Evolutionary conservation across 345 rosid genomes (phyloP), one percentile per base, ranked within the genome.

Genomic region (Pugionium dolabratum): DNA sequence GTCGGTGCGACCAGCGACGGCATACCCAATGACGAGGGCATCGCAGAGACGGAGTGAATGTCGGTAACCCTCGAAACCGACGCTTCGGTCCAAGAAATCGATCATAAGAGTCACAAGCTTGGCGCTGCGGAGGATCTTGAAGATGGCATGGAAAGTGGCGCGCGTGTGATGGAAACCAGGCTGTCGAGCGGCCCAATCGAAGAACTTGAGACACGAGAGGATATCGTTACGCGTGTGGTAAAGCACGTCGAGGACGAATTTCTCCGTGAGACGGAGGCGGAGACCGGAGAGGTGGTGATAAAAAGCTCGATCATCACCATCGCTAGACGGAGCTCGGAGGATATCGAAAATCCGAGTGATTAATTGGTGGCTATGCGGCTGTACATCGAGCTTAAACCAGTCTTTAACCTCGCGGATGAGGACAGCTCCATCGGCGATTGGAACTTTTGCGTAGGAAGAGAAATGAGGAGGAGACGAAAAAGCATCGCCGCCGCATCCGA

Each of bases 101-200:
- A 81, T 11, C 76, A 81, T 69, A 46, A 81, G 47, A 10, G 79
- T 49, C 74, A 68, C 69, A 32, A 57, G 79, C 73, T 84, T 79
- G 3, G 85, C 82, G 31, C 49, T 67, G 1, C 84, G 71, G 4
- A 90, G 83, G 77, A 88, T 86, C 77, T 83, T 88, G 70, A 86
- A 84, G 25, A 90, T 79, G 30, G 97, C 90, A 27, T 80, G 73
- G 59, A 75, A 88, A 4, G 96, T 85, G 26, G 76, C 78, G 2
- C 86, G 86, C 1, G 95, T 81, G 60, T 88, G 99, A 49, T 54
- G 35, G 41, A 80, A 94, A 1, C 84, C 82, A 0, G 66, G 79
- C 59, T 88, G 97, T 7, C 78, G 83, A 11, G 95, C 95, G 1
- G 88, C 96, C 99, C 99, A 94, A 43, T 88, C 99, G 75, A 88